Conservation (phyloP, 140 eudicot species). For the Flaveria floridana region DNA sequence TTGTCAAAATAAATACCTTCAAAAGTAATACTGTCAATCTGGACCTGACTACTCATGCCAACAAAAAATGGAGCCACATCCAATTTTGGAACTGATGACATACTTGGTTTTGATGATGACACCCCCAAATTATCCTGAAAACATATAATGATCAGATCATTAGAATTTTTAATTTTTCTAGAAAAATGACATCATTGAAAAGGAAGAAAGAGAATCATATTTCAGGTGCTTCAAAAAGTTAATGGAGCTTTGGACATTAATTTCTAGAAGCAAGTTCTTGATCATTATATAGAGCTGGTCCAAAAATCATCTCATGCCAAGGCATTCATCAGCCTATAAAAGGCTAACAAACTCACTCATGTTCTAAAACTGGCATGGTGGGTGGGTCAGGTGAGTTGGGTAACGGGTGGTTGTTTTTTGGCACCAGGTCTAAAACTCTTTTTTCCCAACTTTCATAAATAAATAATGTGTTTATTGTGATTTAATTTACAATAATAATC, state of each 20-base stretch:
- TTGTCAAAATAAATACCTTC: slow-evolving; percentile 41
- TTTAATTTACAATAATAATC: background rate
- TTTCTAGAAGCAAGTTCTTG: background rate
- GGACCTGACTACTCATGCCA: slow-evolving; percentile 37
- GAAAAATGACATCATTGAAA: background rate
- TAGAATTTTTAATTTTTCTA: slow-evolving; percentile 18
- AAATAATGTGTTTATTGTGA: too few species aligned
- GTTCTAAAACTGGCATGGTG: background rate
- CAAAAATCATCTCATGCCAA: background rate
- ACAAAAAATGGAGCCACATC: slow-evolving; percentile 49
- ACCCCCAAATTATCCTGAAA: slow-evolving; percentile 51
- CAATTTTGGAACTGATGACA: slow-evolving; percentile 42
- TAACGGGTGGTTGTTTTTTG: background rate
- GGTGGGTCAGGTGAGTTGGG: background rate
- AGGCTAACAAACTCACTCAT: background rate
- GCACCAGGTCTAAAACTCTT: too few species aligned
- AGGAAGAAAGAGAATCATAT: background rate
- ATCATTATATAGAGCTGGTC: background rate
- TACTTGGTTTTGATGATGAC: slow-evolving; percentile 47
- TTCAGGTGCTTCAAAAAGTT: slow-evolving; percentile 11
- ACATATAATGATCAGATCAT: slow-evolving; percentile 19
- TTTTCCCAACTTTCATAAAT: too few species aligned
- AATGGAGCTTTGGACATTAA: background rate
- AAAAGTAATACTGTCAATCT: slow-evolving; percentile 40
- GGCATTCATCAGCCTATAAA: background rate